phyloP scores from a whole-genome alignment of 2,329 filamentous ascomycete species.

The Dactylellina drechsleri region DNA sequence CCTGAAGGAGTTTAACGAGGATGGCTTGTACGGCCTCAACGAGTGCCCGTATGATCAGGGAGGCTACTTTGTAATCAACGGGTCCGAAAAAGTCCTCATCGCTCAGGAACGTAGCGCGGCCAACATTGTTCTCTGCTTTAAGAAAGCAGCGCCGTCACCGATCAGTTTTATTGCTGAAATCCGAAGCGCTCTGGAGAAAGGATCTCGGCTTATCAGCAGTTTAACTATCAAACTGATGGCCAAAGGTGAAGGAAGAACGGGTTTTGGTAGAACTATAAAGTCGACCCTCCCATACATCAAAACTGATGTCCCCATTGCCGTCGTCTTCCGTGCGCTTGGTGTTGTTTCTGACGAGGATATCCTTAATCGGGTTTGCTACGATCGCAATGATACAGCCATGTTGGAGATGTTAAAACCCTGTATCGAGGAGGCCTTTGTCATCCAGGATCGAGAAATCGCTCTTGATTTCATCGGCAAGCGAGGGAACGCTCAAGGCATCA shows the following conservation, averaged over 20 bases:
- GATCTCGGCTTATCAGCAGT: conserved; percentile 91
- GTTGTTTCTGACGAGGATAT: conserved; percentile 98
- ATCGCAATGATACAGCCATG: conserved; percentile 94
- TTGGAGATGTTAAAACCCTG: conserved; percentile 96
- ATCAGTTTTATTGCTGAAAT: conserved; percentile 96
- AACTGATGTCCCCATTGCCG: conserved; percentile 88
- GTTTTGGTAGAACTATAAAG: conserved; percentile 87
- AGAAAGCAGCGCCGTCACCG: conserved; percentile 91
- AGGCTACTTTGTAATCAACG: conserved; percentile 99
- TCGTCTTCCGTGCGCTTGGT: conserved; percentile 94
- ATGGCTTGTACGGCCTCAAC: conserved; percentile 87
- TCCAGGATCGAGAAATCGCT: conserved; percentile 93
- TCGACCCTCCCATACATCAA: conserved; percentile 94
- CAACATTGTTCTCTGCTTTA: conserved; percentile 99
- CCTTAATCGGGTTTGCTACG: conserved; percentile 95
- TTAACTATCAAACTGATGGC: conserved; percentile 89
- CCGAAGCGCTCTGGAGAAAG: conserved; percentile 93
- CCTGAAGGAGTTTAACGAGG: conserved; percentile 81
- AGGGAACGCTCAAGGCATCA: conserved; percentile 79
- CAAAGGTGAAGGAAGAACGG: conserved; percentile 78
- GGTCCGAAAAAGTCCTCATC: conserved; percentile 97
- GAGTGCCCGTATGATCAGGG: conserved; percentile 99
- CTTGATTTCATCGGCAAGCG: conserved; percentile 95
- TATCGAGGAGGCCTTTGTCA: conserved; percentile 95
- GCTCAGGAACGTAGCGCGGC: conserved; percentile 96